Percentiles rank a stretch among this genome's conserved stretches.
These are phyloP conservation scores for Coemansia sp. DNA, from an alignment of 192 early-diverging fungal species.

Conservation along the genomic window DNA sequence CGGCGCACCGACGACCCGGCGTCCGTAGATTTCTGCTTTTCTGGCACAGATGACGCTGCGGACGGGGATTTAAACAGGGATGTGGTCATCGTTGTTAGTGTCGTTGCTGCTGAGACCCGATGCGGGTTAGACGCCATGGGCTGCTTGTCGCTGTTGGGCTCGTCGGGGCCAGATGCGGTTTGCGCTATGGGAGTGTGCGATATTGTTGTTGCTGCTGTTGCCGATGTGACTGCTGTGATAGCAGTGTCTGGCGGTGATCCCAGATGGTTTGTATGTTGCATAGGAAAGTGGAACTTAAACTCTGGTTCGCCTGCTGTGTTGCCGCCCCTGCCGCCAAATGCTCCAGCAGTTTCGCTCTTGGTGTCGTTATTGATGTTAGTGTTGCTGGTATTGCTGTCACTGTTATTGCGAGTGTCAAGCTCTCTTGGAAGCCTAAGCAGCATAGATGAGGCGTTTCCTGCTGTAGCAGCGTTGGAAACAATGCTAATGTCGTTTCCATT, in stretches of 20 bases:
- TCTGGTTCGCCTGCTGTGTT: neutral
- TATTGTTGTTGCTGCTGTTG: conserved; percentile 2
- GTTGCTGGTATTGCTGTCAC: neutral
- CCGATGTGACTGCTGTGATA: conserved; percentile 1
- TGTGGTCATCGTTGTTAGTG: conserved; percentile 13
- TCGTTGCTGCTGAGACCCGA: conserved; percentile 19
- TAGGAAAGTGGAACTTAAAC: conserved; percentile 1
- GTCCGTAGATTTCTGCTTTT: neutral
- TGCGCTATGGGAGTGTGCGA: neutral
- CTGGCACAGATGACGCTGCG: neutral
- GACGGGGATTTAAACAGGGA: conserved; percentile 3
- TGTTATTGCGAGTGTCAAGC: neutral
- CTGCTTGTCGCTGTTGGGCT: neutral
- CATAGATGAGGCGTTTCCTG: conserved; percentile 3
- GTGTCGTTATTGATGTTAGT: neutral
- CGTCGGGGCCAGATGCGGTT: neutral
- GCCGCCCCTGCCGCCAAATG: neutral
- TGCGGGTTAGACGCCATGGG: conserved; percentile 10
- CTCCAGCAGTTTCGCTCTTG: neutral
- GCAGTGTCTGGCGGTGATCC: conserved; percentile 23
- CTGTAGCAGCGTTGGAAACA: conserved; percentile 9
- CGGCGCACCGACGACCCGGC: neutral
- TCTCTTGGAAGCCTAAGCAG: neutral
- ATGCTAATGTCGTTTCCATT: conserved; percentile 8
- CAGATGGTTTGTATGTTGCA: neutral